Evolutionary conservation across 2,329 filamentous ascomycete genomes (phyloP).

Genomic region (Penicillium sp.): DNA sequence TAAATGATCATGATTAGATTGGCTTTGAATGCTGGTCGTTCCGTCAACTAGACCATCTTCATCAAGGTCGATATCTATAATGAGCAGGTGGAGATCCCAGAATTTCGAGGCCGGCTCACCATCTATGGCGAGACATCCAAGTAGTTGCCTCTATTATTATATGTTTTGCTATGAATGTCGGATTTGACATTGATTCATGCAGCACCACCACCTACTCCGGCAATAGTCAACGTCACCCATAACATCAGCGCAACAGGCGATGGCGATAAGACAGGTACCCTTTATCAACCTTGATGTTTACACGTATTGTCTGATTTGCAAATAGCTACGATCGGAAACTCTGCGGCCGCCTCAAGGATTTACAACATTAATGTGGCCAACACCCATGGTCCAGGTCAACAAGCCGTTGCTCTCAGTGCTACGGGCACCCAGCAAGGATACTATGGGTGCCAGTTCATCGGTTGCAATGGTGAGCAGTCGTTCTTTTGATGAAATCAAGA

Average conservation of each 20-base stretch:
- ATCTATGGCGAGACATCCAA: slow-evolving; percentile 2
- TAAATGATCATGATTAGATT: background rate
- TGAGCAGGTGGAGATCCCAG: slow-evolving; percentile 4
- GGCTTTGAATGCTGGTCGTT: background rate
- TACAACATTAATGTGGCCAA: slow-evolving; percentile 5
- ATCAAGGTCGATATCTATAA: background rate
- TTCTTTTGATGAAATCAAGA: background rate
- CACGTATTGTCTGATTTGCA: background rate
- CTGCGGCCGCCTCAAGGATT: background rate
- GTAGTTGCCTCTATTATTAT: background rate
- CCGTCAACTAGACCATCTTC: slow-evolving; percentile 3
- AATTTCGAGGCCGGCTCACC: background rate
- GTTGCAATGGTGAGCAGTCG: background rate
- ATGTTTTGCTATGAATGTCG: background rate
- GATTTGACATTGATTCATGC: background rate
- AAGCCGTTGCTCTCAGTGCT: background rate
- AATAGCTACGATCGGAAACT: slow-evolving; percentile 1
- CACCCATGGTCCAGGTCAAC: background rate
- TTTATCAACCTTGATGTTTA: too few species aligned
- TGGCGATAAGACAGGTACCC: background rate
- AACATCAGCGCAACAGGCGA: background rate
- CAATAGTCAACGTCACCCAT: slow-evolving; percentile 1
- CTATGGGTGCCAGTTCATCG: slow-evolving; percentile 1
- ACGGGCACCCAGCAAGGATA: slow-evolving; percentile 5
- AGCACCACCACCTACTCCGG: background rate